Percentiles rank a stretch among this genome's conserved stretches.
Evolutionary conservation across 2,329 filamentous ascomycete genomes (phyloP).

Genomic region (Dendryphion nanum): DNA sequence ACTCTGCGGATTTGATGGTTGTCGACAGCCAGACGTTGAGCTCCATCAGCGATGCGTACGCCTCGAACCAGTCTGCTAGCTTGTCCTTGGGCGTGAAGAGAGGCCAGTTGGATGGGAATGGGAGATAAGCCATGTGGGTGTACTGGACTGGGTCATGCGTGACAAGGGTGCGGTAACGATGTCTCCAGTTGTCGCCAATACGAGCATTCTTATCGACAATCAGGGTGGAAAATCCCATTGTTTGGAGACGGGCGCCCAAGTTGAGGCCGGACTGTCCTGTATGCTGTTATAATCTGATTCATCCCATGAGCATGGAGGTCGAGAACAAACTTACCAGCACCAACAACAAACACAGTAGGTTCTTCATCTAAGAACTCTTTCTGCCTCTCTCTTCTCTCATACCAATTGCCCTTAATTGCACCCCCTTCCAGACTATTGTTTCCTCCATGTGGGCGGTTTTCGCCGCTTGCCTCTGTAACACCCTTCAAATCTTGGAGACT

Average conservation of each 20-base stretch:
- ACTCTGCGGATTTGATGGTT: slow-evolving; percentile 48
- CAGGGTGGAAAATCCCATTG: slow-evolving; percentile 40
- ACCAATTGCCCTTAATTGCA: slow-evolving; percentile 48
- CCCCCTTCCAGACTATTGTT: slow-evolving; percentile 63
- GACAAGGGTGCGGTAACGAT: slow-evolving; percentile 56
- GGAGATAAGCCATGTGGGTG: slow-evolving; percentile 56
- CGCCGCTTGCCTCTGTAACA: slow-evolving; percentile 50
- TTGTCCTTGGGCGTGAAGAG: slow-evolving; percentile 72
- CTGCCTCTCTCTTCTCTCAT: slow-evolving; percentile 37
- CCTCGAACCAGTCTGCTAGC: slow-evolving; percentile 66
- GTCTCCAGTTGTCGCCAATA: slow-evolving; percentile 52
- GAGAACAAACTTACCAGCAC: slow-evolving; percentile 26
- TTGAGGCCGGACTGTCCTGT: slow-evolving; percentile 37
- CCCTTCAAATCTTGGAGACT: slow-evolving; percentile 55
- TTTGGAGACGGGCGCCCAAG: slow-evolving; percentile 40
- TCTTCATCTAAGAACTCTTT: slow-evolving; percentile 40
- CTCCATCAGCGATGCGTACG: slow-evolving; percentile 64
- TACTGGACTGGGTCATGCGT: slow-evolving; percentile 65
- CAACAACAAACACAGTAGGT: slow-evolving; percentile 61
- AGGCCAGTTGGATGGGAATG: slow-evolving; percentile 65
- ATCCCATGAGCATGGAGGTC: too few species aligned
- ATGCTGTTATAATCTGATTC: too few species aligned
- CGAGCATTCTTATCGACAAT: slow-evolving; percentile 47
- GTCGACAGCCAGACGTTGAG: slow-evolving; percentile 65
- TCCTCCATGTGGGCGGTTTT: slow-evolving; percentile 55